Conservation (phyloP, 306 rosid genomes). For the Rosa lucieae region DNA sequence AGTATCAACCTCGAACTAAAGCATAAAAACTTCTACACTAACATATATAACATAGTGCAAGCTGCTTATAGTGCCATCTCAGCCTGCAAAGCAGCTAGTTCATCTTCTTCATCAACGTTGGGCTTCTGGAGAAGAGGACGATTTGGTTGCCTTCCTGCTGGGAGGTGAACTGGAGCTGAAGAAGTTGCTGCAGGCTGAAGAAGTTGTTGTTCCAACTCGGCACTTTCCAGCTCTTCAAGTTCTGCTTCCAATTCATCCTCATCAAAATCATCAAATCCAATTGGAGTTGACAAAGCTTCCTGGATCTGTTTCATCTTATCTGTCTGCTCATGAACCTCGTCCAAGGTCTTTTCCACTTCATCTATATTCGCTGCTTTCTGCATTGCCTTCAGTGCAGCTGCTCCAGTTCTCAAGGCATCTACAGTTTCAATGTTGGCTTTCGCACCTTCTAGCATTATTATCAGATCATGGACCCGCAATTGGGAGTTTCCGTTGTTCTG, state of each 20-base stretch:
- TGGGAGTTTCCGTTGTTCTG: slow-evolving; percentile 91
- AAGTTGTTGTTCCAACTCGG: slow-evolving; percentile 91
- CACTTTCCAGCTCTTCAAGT: slow-evolving; percentile 92
- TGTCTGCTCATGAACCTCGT: slow-evolving; percentile 94
- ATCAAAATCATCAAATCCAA: slow-evolving; percentile 78
- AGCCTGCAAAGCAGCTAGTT: slow-evolving; percentile 91
- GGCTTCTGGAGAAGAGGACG: slow-evolving; percentile 68
- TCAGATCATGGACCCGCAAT: slow-evolving; percentile 93
- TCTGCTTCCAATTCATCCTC: slow-evolving; percentile 97
- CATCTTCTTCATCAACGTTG: slow-evolving; percentile 84
- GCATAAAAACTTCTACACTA: too few species aligned
- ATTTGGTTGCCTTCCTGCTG: slow-evolving; percentile 67
- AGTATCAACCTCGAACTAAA: too few species aligned
- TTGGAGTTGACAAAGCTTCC: slow-evolving; percentile 88
- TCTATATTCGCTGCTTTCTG: slow-evolving; percentile 94
- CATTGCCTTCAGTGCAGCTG: slow-evolving; percentile 95
- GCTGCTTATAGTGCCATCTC: slow-evolving; percentile 87
- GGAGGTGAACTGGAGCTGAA: slow-evolving; percentile 70
- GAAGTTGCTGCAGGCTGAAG: slow-evolving; percentile 89
- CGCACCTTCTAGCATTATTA: slow-evolving; percentile 93
- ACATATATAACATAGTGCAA: too few species aligned
- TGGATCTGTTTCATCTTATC: slow-evolving; percentile 96
- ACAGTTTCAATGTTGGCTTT: slow-evolving; percentile 94
- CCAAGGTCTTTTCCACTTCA: slow-evolving; percentile 97
- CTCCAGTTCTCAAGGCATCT: slow-evolving; percentile 90